Conservation (phyloP, 192 early-diverging fungal species). For the Martensiomyces pterosporus region DNA sequence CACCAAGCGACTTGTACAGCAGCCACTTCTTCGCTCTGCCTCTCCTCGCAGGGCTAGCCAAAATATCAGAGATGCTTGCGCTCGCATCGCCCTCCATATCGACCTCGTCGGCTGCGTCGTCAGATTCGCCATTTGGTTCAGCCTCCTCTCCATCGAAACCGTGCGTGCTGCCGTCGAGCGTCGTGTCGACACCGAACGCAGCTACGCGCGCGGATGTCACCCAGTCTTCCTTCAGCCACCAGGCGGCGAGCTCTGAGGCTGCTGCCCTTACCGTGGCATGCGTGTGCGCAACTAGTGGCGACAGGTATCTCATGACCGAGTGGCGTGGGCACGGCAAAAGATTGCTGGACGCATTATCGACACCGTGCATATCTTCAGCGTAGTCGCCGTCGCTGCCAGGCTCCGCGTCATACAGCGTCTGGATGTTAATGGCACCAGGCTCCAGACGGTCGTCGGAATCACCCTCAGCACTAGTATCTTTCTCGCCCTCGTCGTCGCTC, state of each 20-base stretch:
- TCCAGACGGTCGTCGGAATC: neutral
- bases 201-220: conserved; percentile 22
- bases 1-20: conserved; percentile 25
- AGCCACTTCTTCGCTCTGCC: conserved; percentile 18
- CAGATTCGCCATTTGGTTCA: conserved; percentile 1
- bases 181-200: conserved; percentile 19
- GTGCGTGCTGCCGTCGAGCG: conserved; percentile 4
- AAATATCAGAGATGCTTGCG: conserved; percentile 5
- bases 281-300: conserved; percentile 67
- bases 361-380: too few relatives aligned
- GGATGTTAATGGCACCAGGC: conserved; percentile 2
- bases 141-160: neutral
- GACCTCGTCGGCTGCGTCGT: conserved; percentile 12
- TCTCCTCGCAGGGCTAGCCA: conserved; percentile 3
- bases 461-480: neutral
- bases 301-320: conserved; percentile 48
- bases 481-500: conserved; percentile 1
- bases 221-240: conserved; percentile 51
- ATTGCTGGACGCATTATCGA: too few relatives aligned
- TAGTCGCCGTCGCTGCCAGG: conserved; percentile 8
- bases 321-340: conserved; percentile 63
- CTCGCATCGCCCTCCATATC: conserved; percentile 12
- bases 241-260: conserved; percentile 58
- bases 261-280: conserved; percentile 63
- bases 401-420: conserved; percentile 23